Evolutionary conservation across 108 stramenopile genomes (phyloP).

Genomic region (Cylindrotheca closterium): DNA sequence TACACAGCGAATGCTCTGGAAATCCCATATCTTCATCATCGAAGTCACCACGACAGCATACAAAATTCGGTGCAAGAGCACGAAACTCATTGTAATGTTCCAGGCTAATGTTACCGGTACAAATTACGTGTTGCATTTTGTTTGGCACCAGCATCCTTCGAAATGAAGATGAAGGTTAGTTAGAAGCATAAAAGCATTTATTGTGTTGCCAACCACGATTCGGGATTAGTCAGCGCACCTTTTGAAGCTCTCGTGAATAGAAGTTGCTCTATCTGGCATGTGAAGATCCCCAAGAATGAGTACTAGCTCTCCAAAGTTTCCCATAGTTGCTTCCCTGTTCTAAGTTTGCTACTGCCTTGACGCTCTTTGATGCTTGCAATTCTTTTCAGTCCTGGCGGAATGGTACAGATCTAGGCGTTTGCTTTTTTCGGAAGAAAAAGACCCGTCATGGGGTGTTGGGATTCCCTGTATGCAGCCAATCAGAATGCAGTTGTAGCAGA

Average conservation of each 20-base stretch:
- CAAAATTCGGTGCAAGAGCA: slow-evolving; percentile 92
- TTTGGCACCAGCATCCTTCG: slow-evolving; percentile 94
- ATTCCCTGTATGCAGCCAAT: too few species aligned
- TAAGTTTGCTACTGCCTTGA: too few species aligned
- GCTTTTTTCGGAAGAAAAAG: too few species aligned
- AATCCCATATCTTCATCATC: slow-evolving; percentile 59
- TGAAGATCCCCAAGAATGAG: slow-evolving; percentile 95
- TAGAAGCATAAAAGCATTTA: not conserved
- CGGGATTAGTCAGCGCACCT: slow-evolving; percentile 15
- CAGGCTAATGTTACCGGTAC: slow-evolving; percentile 91
- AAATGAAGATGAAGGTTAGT: slow-evolving; percentile 11
- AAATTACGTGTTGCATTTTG: slow-evolving; percentile 98
- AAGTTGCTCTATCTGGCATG: slow-evolving; percentile 85
- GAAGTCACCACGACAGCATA: slow-evolving; percentile 90
- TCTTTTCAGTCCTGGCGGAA: too few species aligned
- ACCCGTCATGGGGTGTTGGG: too few species aligned
- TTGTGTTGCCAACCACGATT: not conserved
- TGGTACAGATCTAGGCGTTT: too few species aligned
- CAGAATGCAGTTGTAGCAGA: too few species aligned
- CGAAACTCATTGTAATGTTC: slow-evolving; percentile 91
- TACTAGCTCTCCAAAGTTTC: slow-evolving; percentile 88
- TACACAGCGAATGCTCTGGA: slow-evolving; percentile 88
- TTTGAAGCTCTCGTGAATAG: slow-evolving; percentile 94
- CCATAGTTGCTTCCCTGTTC: slow-evolving; percentile 55
- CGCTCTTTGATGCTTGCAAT: too few species aligned